phyloP scores from a whole-genome alignment of 2,329 filamentous ascomycete species.

The Neofusicoccum sp. region DNA sequence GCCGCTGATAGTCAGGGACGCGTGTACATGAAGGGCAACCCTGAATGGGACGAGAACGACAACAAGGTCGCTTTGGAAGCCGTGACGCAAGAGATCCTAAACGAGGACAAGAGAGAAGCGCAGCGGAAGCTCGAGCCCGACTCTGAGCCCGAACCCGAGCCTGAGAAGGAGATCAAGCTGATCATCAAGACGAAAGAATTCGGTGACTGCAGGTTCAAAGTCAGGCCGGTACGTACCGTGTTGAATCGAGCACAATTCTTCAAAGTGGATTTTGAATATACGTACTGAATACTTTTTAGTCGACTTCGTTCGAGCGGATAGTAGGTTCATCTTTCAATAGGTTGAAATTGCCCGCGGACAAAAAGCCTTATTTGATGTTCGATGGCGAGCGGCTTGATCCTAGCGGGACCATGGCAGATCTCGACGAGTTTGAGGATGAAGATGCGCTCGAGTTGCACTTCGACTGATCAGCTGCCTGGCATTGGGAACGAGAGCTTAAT shows the following conservation, averaged over 20 bases:
- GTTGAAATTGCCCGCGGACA: slow-evolving; percentile 25
- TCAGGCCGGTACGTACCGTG: slow-evolving; percentile 42
- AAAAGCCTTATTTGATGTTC: slow-evolving; percentile 32
- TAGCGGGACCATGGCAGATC: slow-evolving; percentile 31
- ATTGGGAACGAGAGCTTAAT: not conserved
- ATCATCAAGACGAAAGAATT: slow-evolving; percentile 52
- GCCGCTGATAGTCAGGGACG: slow-evolving; percentile 43
- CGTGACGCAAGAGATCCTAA: slow-evolving; percentile 66
- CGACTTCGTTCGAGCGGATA: slow-evolving; percentile 23
- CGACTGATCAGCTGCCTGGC: slow-evolving; percentile 20
- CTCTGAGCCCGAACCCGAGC: slow-evolving; percentile 23
- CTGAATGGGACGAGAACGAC: slow-evolving; percentile 53
- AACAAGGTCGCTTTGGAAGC: slow-evolving; percentile 71
- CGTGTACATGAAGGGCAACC: slow-evolving; percentile 36
- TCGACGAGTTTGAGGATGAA: slow-evolving; percentile 36
- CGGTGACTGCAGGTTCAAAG: slow-evolving; percentile 51
- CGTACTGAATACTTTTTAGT: slow-evolving; percentile 21
- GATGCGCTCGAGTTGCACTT: slow-evolving; percentile 37
- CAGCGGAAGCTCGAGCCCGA: slow-evolving; percentile 37
- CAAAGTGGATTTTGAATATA: no score
- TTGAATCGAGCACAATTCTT: not conserved
- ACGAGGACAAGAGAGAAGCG: slow-evolving; percentile 47
- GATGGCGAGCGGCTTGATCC: slow-evolving; percentile 38
- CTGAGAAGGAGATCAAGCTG: slow-evolving; percentile 42
- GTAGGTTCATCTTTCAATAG: slow-evolving; percentile 29